Percentiles rank a stretch among this genome's conserved stretches.
These are phyloP conservation scores for Debaryomyces coudertii DNA, from an alignment of 1,139 yeast genomes.

Conservation along the genomic window DNA sequence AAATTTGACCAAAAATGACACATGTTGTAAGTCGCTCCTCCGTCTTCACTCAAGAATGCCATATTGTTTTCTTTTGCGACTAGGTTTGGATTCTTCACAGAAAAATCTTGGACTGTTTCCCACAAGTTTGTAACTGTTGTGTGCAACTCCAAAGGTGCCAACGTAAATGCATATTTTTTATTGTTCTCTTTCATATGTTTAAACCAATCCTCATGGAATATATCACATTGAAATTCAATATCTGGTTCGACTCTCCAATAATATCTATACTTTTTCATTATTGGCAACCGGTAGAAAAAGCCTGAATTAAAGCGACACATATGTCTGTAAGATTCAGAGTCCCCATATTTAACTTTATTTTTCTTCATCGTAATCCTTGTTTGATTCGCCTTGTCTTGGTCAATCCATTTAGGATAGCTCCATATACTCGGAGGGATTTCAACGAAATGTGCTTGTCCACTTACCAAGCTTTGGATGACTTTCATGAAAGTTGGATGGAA, in stretches of 20 bases:
- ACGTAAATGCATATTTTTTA: conserved; percentile 22
- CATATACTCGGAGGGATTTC: conserved; percentile 51
- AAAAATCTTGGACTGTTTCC: conserved; percentile 25
- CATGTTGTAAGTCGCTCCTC: conserved; percentile 23
- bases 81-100: conserved; percentile 20
- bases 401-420: conserved; percentile 39
- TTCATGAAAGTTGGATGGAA: conserved; percentile 53
- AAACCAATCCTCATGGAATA: conserved; percentile 23
- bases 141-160: conserved; percentile 24
- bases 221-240: conserved; percentile 22
- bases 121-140: conserved; percentile 25
- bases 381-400: conserved; percentile 22
- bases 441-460: conserved; percentile 53
- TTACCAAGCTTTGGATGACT: conserved; percentile 43
- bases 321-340: conserved; percentile 35
- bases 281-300: conserved; percentile 26
- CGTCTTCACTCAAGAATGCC: conserved; percentile 17
- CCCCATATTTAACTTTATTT: conserved; percentile 44
- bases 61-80: conserved; percentile 16
- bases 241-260: conserved; percentile 25
- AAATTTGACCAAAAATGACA: conserved; percentile 33
- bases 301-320: conserved; percentile 40
- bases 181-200: conserved; percentile 19
- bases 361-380: conserved; percentile 21
- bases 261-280: conserved; percentile 19